Evolutionary conservation across 2,329 filamentous ascomycete genomes (phyloP).

Genomic region (Talaromyces marneffei): DNA sequence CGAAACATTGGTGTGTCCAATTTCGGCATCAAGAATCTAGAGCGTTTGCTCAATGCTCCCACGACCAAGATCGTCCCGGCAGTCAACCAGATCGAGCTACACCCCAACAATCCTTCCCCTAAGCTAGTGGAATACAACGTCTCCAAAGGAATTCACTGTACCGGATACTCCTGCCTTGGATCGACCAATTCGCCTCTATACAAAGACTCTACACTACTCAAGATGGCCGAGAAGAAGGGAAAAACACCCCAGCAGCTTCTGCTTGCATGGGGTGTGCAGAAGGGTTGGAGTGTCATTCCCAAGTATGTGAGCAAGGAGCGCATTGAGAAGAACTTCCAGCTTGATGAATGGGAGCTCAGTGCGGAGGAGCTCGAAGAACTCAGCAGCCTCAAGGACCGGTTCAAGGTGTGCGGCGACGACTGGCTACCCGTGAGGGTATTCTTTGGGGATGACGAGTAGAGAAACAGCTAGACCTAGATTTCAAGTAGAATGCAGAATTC

Average conservation of each 20-base stretch:
- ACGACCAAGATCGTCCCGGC: constrained; percentile 50
- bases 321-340: constrained; percentile 70
- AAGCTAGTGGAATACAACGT: constrained; percentile 48
- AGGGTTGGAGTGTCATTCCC: constrained; percentile 77
- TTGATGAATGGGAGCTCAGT: constrained; percentile 68
- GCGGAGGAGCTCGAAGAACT: constrained; percentile 66
- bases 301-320: constrained; percentile 71
- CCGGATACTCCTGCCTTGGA: constrained; percentile 52
- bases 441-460: constrained; percentile 73
- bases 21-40: constrained; percentile 74
- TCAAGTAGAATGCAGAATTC: not conserved
- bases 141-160: constrained; percentile 50
- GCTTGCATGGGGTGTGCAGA: constrained; percentile 69
- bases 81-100: constrained; percentile 50
- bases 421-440: constrained; percentile 73
- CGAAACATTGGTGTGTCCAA: constrained; percentile 81
- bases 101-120: constrained; percentile 66
- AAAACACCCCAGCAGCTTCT: constrained; percentile 52
- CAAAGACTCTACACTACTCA: constrained; percentile 47
- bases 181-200: constrained; percentile 52
- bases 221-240: constrained; percentile 51
- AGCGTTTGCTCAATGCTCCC: constrained; percentile 65
- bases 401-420: constrained; percentile 72
- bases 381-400: constrained; percentile 63
- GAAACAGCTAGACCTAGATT: not conserved